Percentiles rank a stretch among this genome's conserved stretches.
Evolutionary conservation across 2,329 filamentous ascomycete genomes (phyloP).

Genomic region (Allantophomopsis lycopodina): DNA sequence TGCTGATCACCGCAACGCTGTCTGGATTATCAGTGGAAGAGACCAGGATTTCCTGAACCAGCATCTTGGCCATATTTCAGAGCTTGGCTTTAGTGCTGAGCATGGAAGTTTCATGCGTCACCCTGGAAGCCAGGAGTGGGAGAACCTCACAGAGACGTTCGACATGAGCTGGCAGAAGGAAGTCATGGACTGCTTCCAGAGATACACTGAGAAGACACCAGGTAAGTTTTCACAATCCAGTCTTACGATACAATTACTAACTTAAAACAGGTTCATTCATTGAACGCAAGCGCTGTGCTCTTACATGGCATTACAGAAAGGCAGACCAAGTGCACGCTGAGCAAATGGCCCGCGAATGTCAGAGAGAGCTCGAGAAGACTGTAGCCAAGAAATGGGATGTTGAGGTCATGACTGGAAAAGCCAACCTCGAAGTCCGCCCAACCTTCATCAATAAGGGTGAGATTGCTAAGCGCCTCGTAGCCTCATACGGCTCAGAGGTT

Average conservation of each 20-base stretch:
- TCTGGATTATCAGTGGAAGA: constrained; percentile 98
- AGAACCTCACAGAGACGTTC: constrained; percentile 72
- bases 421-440: constrained; percentile 92
- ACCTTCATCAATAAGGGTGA: constrained; percentile 97
- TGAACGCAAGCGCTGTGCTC: constrained; percentile 82
- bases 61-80: constrained; percentile 81
- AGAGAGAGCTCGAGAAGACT: constrained; percentile 64
- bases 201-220: constrained; percentile 75
- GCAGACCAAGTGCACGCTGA: constrained; percentile 76
- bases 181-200: constrained; percentile 72
- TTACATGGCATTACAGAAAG: constrained; percentile 95
- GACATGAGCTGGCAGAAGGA: constrained; percentile 91
- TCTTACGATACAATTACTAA: constrained; percentile 7
- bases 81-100: constrained; percentile 89
- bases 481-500: constrained; percentile 45
- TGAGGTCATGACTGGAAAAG: constrained; percentile 94
- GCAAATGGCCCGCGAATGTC: constrained; percentile 69
- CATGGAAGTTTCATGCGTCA: constrained; percentile 91
- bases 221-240: constrained; percentile 34
- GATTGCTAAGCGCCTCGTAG: constrained; percentile 74
- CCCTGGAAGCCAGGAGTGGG: constrained; percentile 66
- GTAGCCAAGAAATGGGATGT: constrained; percentile 75
- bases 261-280: constrained; percentile 72
- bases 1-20: constrained; percentile 65
- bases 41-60: constrained; percentile 85